Percentiles rank a stretch among this genome's conserved stretches.
phyloP scores from a whole-genome alignment of 345 rosid species.

The Hirschfeldia incana region DNA sequence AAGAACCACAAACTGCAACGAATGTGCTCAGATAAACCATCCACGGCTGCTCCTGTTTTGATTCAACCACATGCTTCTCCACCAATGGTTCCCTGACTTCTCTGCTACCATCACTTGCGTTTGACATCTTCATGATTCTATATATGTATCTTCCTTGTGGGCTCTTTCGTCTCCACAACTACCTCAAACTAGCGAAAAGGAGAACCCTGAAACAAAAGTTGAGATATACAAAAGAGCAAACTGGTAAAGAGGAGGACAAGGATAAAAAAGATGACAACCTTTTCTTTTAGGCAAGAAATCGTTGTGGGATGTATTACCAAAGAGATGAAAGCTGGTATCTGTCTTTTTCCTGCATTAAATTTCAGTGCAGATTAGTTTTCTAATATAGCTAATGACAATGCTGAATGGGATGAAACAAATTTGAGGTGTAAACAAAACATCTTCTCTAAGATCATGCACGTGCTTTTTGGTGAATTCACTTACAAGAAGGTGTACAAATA shows the following conservation, averaged over 20 bases:
- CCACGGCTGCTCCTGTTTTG: conserved; percentile 49
- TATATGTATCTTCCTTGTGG: conserved; percentile 1
- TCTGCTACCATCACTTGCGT: conserved; percentile 26
- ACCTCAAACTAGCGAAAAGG: conserved; percentile 32
- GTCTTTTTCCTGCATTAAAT: conserved; percentile 19
- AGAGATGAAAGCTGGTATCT: conserved; percentile 29
- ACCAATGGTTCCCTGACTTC: conserved; percentile 32
- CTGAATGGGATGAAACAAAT: conserved; percentile 13
- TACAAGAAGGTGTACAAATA: not conserved
- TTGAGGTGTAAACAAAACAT: not conserved
- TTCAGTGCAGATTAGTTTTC: conserved; percentile 1
- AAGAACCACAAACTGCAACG: conserved; percentile 86
- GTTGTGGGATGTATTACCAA: conserved; percentile 10
- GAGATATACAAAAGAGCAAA: conserved; percentile 22
- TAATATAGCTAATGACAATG: conserved; percentile 15
- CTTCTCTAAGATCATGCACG: not conserved
- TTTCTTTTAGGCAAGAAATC: conserved; percentile 28
- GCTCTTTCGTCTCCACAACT: not conserved
- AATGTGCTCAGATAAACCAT: conserved; percentile 82
- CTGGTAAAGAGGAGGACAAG: conserved; percentile 22
- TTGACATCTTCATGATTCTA: conserved; percentile 25
- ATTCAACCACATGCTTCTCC: conserved; percentile 29
- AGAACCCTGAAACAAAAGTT: conserved; percentile 32
- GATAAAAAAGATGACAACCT: conserved; percentile 3
- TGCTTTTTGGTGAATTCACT: not conserved